Evolutionary conservation across 2,329 filamentous ascomycete species (phyloP).

Genomic region (Cytospora leucostoma): DNA sequence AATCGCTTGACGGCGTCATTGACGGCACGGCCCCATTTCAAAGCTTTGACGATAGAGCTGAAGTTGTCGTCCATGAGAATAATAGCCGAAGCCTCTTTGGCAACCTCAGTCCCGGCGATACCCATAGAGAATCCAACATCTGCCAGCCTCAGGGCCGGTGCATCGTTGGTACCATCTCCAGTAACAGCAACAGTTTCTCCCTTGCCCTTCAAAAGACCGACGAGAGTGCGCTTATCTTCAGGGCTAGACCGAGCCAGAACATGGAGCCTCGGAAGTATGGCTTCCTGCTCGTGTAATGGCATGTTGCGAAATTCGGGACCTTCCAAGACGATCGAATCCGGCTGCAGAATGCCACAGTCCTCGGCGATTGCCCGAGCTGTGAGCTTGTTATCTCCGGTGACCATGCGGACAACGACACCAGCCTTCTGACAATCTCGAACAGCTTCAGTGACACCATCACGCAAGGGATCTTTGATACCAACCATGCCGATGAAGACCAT

Average conservation of each 20-base stretch:
- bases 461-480: conserved; percentile 80
- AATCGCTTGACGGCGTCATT: conserved; percentile 79
- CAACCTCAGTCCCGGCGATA: conserved; percentile 79
- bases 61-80: conserved; percentile 90
- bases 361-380: conserved; percentile 78
- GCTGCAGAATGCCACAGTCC: conserved; percentile 74
- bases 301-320: conserved; percentile 77
- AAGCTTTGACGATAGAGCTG: conserved; percentile 79
- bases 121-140: conserved; percentile 88
- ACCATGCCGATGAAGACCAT: conserved; percentile 72
- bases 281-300: conserved; percentile 63
- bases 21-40: conserved; percentile 78
- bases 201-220: conserved; percentile 69
- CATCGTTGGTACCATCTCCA: conserved; percentile 82
- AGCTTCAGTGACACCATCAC: conserved; percentile 72
- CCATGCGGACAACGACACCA: conserved; percentile 81
- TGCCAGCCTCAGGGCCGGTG: conserved; percentile 76
- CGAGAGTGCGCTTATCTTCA: conserved; percentile 74
- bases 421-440: conserved; percentile 73
- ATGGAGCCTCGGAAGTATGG: conserved; percentile 68
- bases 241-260: conserved; percentile 75
- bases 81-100: conserved; percentile 82
- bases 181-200: conserved; percentile 81
- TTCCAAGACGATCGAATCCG: conserved; percentile 72
- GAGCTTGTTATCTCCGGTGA: conserved; percentile 79